Base-by-base conservation (phyloP, 306 rosid species). In the Vicia sativa region DNA sequence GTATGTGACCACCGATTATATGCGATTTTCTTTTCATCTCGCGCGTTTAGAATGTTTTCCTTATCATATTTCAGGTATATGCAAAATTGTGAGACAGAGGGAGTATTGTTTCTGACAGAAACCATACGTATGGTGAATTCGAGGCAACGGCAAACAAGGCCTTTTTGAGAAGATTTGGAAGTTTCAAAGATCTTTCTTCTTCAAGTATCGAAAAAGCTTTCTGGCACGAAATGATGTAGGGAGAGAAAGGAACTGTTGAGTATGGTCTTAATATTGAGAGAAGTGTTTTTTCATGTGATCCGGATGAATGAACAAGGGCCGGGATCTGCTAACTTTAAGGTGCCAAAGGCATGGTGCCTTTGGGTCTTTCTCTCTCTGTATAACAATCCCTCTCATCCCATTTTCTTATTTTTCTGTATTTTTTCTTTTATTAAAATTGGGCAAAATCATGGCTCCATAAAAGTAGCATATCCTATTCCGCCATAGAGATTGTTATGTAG, bases 261-360 rank as follows among this genome's bases (percentile, higher is more conserved):
- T 77, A 78, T 65, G 85, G 82, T 9, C 75, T 81, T 64, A 81
- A 74, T 49, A 42, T 81, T 53, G 82, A 81, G 21, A 80, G 82
- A 10, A 77, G 82, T 74, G 80, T 71, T 11, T 77, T 81, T 54
- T 81, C 85, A 77, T 42, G 73, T 74, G 80, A 81, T 45, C 78
- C 82, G 59, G 0, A 60, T 59, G 82, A 81, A 81, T 58, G 72
- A 21, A 53, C 28, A 70, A 77, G 82, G 86, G 86, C n/a, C n/a
- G n/a, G n/a, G n/a, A n/a, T n/a, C n/a, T n/a, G n/a, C n/a, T n/a
- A n/a, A n/a, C n/a, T n/a, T n/a, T n/a, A n/a, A n/a, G n/a, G n/a
- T n/a, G n/a, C n/a, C n/a, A n/a, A n/a, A n/a, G n/a, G n/a, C n/a
- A n/a, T n/a, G n/a, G n/a, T n/a, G n/a, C n/a, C n/a, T n/a, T n/a